Conservation (phyloP, 2,329 filamentous ascomycete species). For the Neonectria hederae region DNA sequence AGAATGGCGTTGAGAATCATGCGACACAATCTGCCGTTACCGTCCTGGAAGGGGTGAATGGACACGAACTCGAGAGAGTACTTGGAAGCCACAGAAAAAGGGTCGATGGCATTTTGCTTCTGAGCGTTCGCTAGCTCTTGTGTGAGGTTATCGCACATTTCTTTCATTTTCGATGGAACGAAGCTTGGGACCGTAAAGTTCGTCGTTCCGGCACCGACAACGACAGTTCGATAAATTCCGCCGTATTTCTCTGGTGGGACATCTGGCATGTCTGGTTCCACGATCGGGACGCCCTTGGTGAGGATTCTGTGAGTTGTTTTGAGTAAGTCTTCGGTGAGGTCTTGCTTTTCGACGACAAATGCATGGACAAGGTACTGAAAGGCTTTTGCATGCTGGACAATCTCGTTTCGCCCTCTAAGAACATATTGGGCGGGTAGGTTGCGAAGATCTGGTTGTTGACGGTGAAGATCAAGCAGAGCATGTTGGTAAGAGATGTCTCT, state of each 20-base stretch:
- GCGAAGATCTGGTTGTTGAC: neutral
- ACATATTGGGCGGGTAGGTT: neutral
- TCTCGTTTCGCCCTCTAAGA: constrained; percentile 29
- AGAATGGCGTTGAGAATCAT: constrained; percentile 51
- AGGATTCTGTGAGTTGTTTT: constrained; percentile 34
- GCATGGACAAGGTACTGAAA: constrained; percentile 30
- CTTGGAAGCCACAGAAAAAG: constrained; percentile 43
- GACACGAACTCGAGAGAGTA: constrained; percentile 45
- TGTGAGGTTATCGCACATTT: constrained; percentile 38
- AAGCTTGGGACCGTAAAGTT: constrained; percentile 41
- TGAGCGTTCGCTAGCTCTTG: constrained; percentile 20
- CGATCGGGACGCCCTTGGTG: constrained; percentile 12
- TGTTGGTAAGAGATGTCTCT: neutral
- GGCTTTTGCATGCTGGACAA: constrained; percentile 37
- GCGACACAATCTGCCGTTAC: constrained; percentile 50
- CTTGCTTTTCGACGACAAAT: constrained; percentile 14
- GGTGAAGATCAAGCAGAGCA: constrained; percentile 14
- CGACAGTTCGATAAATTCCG: constrained; percentile 36
- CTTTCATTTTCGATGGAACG: constrained; percentile 40
- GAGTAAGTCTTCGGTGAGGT: constrained; percentile 33
- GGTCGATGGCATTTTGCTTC: constrained; percentile 33
- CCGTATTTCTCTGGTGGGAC: constrained; percentile 34
- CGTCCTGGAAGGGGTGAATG: constrained; percentile 53
- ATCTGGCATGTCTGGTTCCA: neutral
- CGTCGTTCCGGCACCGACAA: constrained; percentile 38